phyloP scores from a whole-genome alignment of 768 basidiomycete species.

The Tylopilus subfusipes region DNA sequence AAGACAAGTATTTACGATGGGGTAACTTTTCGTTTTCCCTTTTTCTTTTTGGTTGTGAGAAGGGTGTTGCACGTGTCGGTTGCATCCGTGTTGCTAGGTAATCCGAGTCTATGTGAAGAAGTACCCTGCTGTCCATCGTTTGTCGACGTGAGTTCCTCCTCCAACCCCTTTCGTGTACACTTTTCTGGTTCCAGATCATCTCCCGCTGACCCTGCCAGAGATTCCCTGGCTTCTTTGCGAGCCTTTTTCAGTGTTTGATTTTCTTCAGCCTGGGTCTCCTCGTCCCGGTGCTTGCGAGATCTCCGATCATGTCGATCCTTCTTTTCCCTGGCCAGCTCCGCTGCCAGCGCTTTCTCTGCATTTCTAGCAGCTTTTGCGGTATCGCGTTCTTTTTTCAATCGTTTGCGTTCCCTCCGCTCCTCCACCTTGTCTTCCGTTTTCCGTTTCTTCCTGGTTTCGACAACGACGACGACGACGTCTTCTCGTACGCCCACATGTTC shows the following conservation, averaged over 20 bases:
- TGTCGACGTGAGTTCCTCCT: background rate
- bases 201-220: constrained; percentile 6
- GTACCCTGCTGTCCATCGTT: constrained; percentile 3
- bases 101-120: background rate
- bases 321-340: background rate
- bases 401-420: constrained; percentile 22
- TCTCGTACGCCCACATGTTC: background rate
- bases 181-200: background rate
- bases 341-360: constrained; percentile 1
- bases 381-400: constrained; percentile 22
- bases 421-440: constrained; percentile 5
- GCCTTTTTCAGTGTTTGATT: constrained; percentile 3
- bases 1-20: constrained; percentile 2
- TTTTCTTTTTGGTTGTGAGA: constrained; percentile 16
- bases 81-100: background rate
- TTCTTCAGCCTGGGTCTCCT: background rate
- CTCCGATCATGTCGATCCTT: background rate
- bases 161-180: background rate
- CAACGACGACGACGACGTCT: background rate
- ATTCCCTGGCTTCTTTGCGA: constrained; percentile 7
- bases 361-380: constrained; percentile 16
- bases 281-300: background rate
- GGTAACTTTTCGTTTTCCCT: constrained; percentile 21
- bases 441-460: constrained; percentile 7
- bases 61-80: background rate